Evolutionary conservation across 2,329 filamentous ascomycete species (phyloP).

Genomic region (Mollisia scopiformis): DNA sequence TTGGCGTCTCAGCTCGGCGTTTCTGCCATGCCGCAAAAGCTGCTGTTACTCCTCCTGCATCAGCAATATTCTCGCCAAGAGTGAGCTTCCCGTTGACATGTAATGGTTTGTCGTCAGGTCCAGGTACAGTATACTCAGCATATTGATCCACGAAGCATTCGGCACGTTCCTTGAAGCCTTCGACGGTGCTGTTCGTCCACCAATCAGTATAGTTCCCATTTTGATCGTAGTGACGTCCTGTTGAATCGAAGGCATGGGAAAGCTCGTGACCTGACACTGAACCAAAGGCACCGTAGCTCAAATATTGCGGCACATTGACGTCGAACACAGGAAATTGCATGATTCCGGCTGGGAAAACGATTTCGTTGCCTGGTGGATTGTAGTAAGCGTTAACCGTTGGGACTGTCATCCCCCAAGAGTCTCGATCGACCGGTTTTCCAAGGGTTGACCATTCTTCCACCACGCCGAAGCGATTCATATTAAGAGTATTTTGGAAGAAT

Average conservation of each 20-base stretch:
- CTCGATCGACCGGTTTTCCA: conserved; percentile 61
- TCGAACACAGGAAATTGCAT: conserved; percentile 72
- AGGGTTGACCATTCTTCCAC: conserved; percentile 58
- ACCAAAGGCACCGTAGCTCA: conserved; percentile 72
- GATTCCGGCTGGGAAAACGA: conserved; percentile 70
- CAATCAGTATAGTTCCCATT: conserved; percentile 67
- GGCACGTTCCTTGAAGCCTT: conserved; percentile 59
- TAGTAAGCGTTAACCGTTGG: conserved; percentile 70
- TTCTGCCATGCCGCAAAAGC: conserved; percentile 69
- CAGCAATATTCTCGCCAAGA: conserved; percentile 72
- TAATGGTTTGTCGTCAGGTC: conserved; percentile 56
- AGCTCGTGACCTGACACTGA: conserved; percentile 70
- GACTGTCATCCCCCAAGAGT: conserved; percentile 63
- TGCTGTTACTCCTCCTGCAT: conserved; percentile 67
- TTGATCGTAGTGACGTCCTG: conserved; percentile 65
- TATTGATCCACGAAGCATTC: conserved; percentile 73
- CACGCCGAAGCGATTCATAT: conserved; percentile 51
- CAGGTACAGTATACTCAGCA: conserved; percentile 59
- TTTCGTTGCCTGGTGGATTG: conserved; percentile 64
- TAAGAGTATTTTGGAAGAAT: conserved; percentile 62
- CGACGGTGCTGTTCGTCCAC: conserved; percentile 65
- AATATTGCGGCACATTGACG: conserved; percentile 62
- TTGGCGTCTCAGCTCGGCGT: conserved; percentile 53
- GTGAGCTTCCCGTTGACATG: conserved; percentile 67
- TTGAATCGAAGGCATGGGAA: conserved; percentile 71